Evolutionary conservation across 2,329 filamentous ascomycete species (phyloP), one percentile per base, ranked within the genome.

Genomic region (Fusarium marasasianum): DNA sequence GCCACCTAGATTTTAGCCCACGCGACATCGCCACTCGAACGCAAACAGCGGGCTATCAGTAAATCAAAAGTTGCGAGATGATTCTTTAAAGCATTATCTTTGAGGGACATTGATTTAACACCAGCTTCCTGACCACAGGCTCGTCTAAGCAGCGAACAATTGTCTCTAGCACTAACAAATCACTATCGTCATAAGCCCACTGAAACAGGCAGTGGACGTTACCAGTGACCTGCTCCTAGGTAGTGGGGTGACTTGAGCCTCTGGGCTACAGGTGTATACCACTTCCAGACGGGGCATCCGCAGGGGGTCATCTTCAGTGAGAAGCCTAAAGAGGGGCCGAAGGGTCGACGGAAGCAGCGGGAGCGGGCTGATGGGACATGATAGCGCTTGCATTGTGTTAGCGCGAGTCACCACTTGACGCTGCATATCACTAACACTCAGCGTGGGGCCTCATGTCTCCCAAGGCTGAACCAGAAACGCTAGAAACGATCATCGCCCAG

Each of bases 11-110:
- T 38, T 26, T 60, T 75, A 66, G 63, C 72, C 65, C 65, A 75
- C 59, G 74, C 68, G 69, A 76, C 54, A 60, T 75, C 69, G 74
- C 74, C 74, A 76, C 74, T 29, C 37, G 33, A 51, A 29, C 24
- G 31, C 54, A 60, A 37, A 64, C 47, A 56, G 43, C 24, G n/a
- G 22, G 35, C 51, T 45, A 17, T 47, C n/a, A 37, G 43, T 50
- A 15, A 38, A 38, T 38, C 17, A 37, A 29, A 29, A 38, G 24
- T 29, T 22, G 9, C 9, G 33, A 38, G 43, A 59, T 24, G 11
- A 26, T 37, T 50, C 13, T 50, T 37, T 29, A 18, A 13, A 10
- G n/a, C 12, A 22, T 29, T 50, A 1, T 37, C n/a, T 29, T n/a
- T 14, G 24, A 11, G 50, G 26, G 31, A 26, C 10, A 37, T 22